Evolutionary conservation across 2,329 filamentous ascomycete genomes (phyloP), one percentile per base, ranked within the genome.

Genomic region (Penicillium hesseltinei): DNA sequence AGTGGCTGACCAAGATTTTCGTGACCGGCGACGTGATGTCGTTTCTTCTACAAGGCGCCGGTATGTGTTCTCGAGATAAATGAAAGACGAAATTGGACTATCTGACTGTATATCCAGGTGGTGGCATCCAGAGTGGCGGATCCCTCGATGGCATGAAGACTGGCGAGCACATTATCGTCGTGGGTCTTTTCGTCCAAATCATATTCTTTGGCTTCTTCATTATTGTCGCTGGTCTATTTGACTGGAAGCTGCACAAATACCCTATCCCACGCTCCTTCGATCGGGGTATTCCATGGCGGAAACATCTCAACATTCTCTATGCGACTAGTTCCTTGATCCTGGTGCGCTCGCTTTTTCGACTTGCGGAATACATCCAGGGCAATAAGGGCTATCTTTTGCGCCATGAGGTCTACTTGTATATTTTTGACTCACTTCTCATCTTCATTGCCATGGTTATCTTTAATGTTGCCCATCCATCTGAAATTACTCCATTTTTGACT

Each of bases 1-100:
- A 42, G 29, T 54, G 52, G 52, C 43, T 54, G 9, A 54, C 52
- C 9, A 54, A 49, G 5, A 17, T 54, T 8, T 54, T 49, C n/a
- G 52, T 54, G 5, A 38, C 42, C 9, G 52, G 52, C 10, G 52
- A 49, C 27, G 43, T 54, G 31, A n/a, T 54, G 10, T 48, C 52
- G 19, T 54, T 54, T 15, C 3, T 46, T 5, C 8, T 54, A 5
- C 52, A 54, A 39, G 44, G 43, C 15, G 44, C 52, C 13, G 52
- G 52, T 54, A 29, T 15, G 51, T 17, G 17, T 36, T n/a, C 15
- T n/a, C 3, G 17, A 36, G 17, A 4, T 36, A 36, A 36, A 3
- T 36, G 3, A 36, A n/a, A 9, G 8, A 36, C 3, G 7, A 36
- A 9, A 9, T 9, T 3, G 7, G 7, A 9, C 5, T 9, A 8